Evolutionary conservation across 495 filamentous ascomycete genomes (phyloP), one percentile per base, ranked within the genome.

Genomic region (Cercophora scortea): DNA sequence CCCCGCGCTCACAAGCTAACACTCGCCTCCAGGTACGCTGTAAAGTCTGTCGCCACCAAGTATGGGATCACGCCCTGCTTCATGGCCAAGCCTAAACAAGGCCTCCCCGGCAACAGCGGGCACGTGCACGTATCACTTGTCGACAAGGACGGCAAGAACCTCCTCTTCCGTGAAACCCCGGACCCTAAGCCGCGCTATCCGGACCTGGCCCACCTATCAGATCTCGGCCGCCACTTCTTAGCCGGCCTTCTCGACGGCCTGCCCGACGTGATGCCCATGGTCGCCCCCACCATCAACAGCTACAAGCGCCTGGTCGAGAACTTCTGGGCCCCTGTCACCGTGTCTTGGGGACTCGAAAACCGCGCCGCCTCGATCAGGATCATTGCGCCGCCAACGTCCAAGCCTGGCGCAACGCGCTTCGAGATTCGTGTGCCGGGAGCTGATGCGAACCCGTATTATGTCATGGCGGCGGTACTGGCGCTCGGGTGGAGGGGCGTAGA

Each of bases 261-360:
- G 4, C 89, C 93, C 11, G 91, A 96, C 57, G 80, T 98, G 53
- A 98, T 98, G 93, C 94, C 94, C 1, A 67, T 96, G 47, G 73
- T 97, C 9, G 94, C 91, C 2, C 93, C 93, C 1, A 98, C 89
- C 6, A 79, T 98, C 65, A 98, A 98, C 70, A 91, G 87, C 54
- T 98, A 97, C 73, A 98, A 98, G 65, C 85, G 94, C 1, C 78
- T 98, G 2, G 93, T 98, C 10, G 93, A 98, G 75, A 97, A 97
- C 65, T 96, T 95, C 71, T 97, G 94, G 94, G 93, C 93, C 0
- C 93, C 93, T 0, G 92, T 98, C 6, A 96, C 90, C 0, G 93
- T 96, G 1, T 94, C 88, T 2, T 98, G 93, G 94, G 93, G 94
- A 1, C 67, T 96, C 8, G 93, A 97, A 66, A 93, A 98, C 59